Evolutionary conservation across 2,329 filamentous ascomycete genomes (phyloP).

Genomic region (Madurella mycetomatis): DNA sequence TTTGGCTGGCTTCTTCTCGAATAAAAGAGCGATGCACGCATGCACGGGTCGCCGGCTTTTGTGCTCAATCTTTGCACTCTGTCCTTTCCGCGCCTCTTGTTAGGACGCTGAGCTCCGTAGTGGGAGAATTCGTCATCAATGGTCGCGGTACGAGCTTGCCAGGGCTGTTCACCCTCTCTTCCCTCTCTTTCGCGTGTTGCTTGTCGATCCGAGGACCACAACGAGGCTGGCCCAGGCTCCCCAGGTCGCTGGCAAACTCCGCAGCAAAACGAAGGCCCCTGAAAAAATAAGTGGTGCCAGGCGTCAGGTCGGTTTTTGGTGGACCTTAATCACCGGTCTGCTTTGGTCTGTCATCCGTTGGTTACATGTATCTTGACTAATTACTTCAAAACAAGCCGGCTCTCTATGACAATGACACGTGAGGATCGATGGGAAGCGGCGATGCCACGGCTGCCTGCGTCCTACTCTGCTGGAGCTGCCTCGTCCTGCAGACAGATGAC

Average conservation of each 20-base stretch:
- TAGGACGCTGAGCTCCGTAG: too few species aligned
- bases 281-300: conserved; percentile 5
- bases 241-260: conserved; percentile 10
- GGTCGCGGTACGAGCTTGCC: background rate
- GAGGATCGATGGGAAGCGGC: background rate
- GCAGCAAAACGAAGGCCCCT: conserved; percentile 10
- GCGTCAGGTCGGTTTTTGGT: background rate
- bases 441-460: background rate
- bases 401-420: background rate
- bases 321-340: background rate
- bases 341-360: background rate
- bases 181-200: background rate
- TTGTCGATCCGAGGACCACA: conserved; percentile 10
- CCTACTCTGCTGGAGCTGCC: background rate
- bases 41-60: too few species aligned
- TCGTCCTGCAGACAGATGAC: background rate
- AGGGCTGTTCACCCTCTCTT: background rate
- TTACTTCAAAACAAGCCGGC: background rate
- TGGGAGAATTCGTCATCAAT: conserved; percentile 10
- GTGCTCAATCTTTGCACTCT: too few species aligned
- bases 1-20: background rate
- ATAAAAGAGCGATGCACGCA: background rate
- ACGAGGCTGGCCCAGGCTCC: background rate
- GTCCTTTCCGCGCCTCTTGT: too few species aligned
- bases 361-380: background rate